Base-by-base conservation (phyloP, 108 stramenopile genomes). In the Cyclostephanos tholiformis region DNA sequence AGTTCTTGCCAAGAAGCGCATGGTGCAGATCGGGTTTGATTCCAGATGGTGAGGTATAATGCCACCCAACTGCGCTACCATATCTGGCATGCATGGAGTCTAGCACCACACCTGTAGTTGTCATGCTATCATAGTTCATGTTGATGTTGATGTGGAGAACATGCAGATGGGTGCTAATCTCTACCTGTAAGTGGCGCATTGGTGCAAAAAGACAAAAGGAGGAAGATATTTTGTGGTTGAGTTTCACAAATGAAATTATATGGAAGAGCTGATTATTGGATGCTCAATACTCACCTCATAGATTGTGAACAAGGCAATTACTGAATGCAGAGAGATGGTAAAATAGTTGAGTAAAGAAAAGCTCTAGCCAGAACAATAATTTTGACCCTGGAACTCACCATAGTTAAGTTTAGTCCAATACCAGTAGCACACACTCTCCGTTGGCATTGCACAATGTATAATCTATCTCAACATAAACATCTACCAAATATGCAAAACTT, bases 11-110 rank as follows among this genome's bases (percentile, higher is more conserved):
- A 25, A 65, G 17, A 0, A 65, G 41, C 11, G 39, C 64, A 38
- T 65, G 64, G 25, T 65, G 64, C 17, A 65, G 64, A 26, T 65
- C 64, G 6, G 36, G 36, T 6, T 36, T 36, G 23, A 61, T 10
- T 7, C 32, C 64, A 12, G 43, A 14, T 49, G 49, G 49, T 9
- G n/a, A 35, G 38, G 60, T 61, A 19, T 26, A 63, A 46, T 63
- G 62, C 20, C 20, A 63, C 36, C 36, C 36, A 20, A 9, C 10
- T 4, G 43, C 32, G 9, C 62, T 46, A 12, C 50, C 25, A 65
- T 41, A 65, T 51, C 2, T 35, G 8, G 32, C 2, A 10, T 6
- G 32, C 50, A 49, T 51, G 26, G 0, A 2, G 17, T 30, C 32
- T 10, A 59, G 29, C 10, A 30, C 58, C 1, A 1, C 27, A 30